Evolutionary conservation across 2,329 filamentous ascomycete genomes (phyloP), one percentile per base, ranked within the genome.

Genomic region (Leptodontidium sp.): DNA sequence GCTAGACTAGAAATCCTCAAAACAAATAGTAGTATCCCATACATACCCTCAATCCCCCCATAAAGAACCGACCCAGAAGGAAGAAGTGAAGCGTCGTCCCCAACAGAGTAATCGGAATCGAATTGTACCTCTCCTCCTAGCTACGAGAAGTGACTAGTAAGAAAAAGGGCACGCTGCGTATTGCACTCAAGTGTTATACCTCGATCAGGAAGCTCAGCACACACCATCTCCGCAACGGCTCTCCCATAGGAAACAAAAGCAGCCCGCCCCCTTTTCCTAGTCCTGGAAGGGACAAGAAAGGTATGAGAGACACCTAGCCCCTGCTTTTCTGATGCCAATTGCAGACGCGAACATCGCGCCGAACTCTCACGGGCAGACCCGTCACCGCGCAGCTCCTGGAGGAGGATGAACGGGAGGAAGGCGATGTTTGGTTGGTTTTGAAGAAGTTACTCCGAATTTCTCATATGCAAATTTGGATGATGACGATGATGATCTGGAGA

Each of bases 371-470:
- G 89, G 91, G 91, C 91, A 92, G 93, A 85, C 83, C 84, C 78
- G 76, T 81, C 75, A 77, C 78, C 43, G 59, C 59, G 43, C 32
- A 40, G 6, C 55, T 79, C 79, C 75, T 71, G 77, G 78, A 80
- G 78, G 79, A 82, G 81, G 38, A 11, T 81, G 79, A 82, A 80
- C 77, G 78, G 81, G 78, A 43, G 74, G 72, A 77, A 80, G 79
- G 79, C 76, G 73, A 78, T 50, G 80, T 35, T 35, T 35, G 32
- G 32, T 35, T 35, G 32, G 9, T 21, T 35, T 77, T 93, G 92
- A 93, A 94, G 92, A 94, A 90, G 4, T 35, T 95, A 92, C 93
- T 96, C 93, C 93, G 93, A 96, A 95, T 96, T 96, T 96, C 93
- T 93, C 93, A 94, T 93, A 94, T 94, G 93, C 93, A 77, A 72